Conservation (phyloP, 106 monocot species). For the Dactylorhiza incarnata region DNA sequence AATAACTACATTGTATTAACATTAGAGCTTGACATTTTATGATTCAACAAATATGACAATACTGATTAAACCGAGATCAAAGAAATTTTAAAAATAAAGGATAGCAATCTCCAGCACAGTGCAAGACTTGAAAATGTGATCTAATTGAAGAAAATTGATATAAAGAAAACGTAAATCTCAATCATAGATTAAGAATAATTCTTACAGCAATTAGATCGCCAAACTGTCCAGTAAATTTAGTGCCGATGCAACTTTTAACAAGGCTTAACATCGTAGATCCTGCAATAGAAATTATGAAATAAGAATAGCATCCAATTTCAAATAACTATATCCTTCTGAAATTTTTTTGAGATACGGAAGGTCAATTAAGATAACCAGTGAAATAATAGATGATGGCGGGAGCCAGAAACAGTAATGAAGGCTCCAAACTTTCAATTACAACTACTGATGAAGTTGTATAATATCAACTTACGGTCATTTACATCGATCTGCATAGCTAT, state of each 20-base stretch:
- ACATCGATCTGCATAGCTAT: constrained; percentile 84
- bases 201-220: constrained; percentile 88
- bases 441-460: neutral
- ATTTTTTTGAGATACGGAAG: neutral
- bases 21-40: neutral
- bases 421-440: neutral
- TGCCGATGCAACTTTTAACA: constrained; percentile 95
- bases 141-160: neutral
- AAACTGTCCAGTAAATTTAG: constrained; percentile 97
- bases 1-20: neutral
- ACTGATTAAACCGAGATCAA: neutral
- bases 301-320: neutral
- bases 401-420: neutral
- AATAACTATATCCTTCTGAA: neutral
- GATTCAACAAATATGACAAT: neutral
- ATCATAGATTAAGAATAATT: neutral
- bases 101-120: neutral
- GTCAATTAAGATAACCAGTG: neutral
- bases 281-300: constrained; percentile 14
- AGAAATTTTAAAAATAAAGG: neutral
- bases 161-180: neutral
- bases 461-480: constrained; percentile 67
- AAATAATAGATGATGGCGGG: neutral
- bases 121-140: neutral
- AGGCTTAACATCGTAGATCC: constrained; percentile 56